Percentiles rank a stretch among this genome's conserved stretches.
These are phyloP conservation scores for Curvularia lunata DNA, from an alignment of 2,329 filamentous ascomycete genomes.

Conservation along the genomic window DNA sequence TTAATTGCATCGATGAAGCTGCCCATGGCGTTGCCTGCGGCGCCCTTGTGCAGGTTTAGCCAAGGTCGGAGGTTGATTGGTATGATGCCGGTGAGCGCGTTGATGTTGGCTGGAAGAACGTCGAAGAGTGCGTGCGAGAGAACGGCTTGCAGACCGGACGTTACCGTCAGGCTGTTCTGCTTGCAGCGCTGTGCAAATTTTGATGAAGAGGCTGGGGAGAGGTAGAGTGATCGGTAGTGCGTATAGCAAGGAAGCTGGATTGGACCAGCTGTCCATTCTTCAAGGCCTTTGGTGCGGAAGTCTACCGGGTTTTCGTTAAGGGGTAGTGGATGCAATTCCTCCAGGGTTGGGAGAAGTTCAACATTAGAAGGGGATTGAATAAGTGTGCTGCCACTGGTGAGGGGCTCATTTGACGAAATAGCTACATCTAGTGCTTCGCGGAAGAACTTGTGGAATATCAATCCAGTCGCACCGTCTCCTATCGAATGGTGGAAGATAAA, in stretches of 20 bases:
- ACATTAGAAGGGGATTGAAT: not conserved
- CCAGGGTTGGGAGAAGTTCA: constrained; percentile 49
- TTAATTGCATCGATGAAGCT: constrained; percentile 22
- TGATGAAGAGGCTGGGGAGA: constrained; percentile 37
- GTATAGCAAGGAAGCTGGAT: constrained; percentile 30
- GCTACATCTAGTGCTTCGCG: constrained; percentile 38
- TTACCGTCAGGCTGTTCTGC: constrained; percentile 46
- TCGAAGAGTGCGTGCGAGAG: constrained; percentile 47
- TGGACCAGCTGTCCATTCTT: constrained; percentile 32
- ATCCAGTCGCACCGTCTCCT: constrained; percentile 53
- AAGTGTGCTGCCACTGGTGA: constrained; percentile 3
- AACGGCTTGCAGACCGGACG: constrained; percentile 45
- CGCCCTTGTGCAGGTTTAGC: constrained; percentile 30
- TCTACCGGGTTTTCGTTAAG: constrained; percentile 25
- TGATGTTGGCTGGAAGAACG: constrained; percentile 37
- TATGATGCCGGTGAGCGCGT: constrained; percentile 39
- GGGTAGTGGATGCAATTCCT: constrained; percentile 47
- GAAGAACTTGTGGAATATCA: constrained; percentile 53
- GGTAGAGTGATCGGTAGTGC: constrained; percentile 34
- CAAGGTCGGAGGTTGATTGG: constrained; percentile 46
- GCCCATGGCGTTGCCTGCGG: constrained; percentile 27
- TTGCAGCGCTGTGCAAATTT: constrained; percentile 43
- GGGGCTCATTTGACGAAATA: constrained; percentile 10
- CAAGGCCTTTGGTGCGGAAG: not conserved
- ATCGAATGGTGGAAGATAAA: constrained; percentile 57